Evolutionary conservation across 176 grass and related monocot genomes (phyloP).

Genomic region (Triticum urartu): DNA sequence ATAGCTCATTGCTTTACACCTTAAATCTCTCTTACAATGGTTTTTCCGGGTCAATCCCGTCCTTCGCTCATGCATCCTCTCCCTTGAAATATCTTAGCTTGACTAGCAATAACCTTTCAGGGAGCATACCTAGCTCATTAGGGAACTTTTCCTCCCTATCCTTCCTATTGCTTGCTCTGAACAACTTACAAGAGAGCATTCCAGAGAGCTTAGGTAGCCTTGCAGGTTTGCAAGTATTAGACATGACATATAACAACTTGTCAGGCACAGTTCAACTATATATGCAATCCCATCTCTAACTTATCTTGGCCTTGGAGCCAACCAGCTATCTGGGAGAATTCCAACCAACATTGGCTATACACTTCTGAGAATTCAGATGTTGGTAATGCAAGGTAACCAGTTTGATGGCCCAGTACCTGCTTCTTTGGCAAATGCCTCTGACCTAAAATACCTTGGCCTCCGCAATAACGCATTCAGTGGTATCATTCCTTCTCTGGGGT

Average conservation of each 20-base stretch:
- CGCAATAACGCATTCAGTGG: neutral
- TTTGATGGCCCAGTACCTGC: conserved; percentile 38
- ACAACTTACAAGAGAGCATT: conserved; percentile 27
- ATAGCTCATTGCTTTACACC: neutral
- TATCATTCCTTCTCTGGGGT: conserved; percentile 21
- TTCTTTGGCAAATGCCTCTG: conserved; percentile 26
- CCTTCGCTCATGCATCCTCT: neutral
- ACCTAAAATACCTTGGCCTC: neutral
- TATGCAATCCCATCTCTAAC: conserved; percentile 15
- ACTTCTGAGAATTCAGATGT: neutral
- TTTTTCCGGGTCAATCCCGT: neutral
- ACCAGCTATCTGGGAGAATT: conserved; percentile 22
- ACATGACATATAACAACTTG: conserved; percentile 26
- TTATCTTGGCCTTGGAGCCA: neutral
- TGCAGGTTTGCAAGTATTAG: neutral
- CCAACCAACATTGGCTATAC: conserved; percentile 19
- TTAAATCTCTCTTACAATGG: conserved; percentile 30
- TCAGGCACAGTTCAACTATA: conserved; percentile 11
- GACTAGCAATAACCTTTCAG: neutral
- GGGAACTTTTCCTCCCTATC: conserved; percentile 26
- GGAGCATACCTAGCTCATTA: conserved; percentile 35
- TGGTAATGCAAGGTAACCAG: conserved; percentile 13
- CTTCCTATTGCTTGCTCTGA: neutral
- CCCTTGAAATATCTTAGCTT: neutral
- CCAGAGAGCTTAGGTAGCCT: conserved; percentile 16